A percentile compares a stretch with the other conserved stretches of the same genome.
Evolutionary conservation across 106 monocot genomes (phyloP).

Genomic region (Amphibolis antarctica): DNA sequence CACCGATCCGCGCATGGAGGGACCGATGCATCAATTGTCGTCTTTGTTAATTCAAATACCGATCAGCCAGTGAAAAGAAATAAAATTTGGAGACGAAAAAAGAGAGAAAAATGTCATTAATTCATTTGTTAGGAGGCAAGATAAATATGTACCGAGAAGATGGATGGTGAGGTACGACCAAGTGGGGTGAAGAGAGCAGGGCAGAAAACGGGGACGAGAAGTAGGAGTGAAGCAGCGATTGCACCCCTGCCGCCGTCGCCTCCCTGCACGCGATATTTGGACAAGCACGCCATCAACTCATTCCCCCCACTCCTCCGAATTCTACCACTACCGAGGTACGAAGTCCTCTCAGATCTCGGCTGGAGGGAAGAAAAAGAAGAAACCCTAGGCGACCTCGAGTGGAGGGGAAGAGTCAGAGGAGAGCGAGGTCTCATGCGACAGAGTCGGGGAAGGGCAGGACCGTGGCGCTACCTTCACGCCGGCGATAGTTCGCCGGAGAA

Average conservation of each 20-base stretch:
- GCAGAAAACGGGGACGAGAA: constrained; percentile 41
- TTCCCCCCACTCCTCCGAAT: background rate
- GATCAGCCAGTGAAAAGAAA: too few relatives aligned
- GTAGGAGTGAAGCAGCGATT: constrained; percentile 24
- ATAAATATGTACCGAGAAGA: constrained; percentile 43
- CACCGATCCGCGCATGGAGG: too few relatives aligned
- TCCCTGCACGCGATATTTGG: background rate
- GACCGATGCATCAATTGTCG: too few relatives aligned
- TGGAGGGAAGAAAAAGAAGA: background rate
- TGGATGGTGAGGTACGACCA: constrained; percentile 44
- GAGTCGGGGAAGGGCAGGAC: too few relatives aligned
- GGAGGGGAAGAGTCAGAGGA: background rate
- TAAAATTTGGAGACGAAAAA: too few relatives aligned
- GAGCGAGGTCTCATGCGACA: background rate
- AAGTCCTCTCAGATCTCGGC: background rate
- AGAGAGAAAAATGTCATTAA: background rate
- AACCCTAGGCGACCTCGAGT: constrained; percentile 4
- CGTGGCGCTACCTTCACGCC: too few relatives aligned
- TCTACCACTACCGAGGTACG: too few relatives aligned
- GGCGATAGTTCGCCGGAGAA: too few relatives aligned
- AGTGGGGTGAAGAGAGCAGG: constrained; percentile 49
- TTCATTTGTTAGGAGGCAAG: background rate
- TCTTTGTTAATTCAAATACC: too few relatives aligned
- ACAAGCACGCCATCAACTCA: background rate
- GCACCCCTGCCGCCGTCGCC: constrained; percentile 10